Evolutionary conservation across 1,284 basidiomycete genomes (phyloP).

Genomic region (Cryptococcus sp.): DNA sequence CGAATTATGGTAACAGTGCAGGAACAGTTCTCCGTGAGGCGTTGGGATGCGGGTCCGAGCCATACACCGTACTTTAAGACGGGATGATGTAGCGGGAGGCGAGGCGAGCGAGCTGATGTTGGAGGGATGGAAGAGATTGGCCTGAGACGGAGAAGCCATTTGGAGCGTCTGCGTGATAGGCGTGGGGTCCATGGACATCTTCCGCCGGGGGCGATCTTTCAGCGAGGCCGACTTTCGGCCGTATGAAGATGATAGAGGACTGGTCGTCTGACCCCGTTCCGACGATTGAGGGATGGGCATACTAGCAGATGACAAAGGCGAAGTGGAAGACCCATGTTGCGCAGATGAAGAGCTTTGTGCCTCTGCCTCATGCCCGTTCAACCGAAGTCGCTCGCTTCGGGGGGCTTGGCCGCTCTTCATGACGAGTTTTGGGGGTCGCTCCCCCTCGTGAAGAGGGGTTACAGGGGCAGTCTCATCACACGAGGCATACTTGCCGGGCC

Average conservation of each 20-base stretch:
- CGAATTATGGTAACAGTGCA: conserved; percentile 75
- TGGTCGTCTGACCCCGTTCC: conserved; percentile 1
- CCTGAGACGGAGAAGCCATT: conserved; percentile 28
- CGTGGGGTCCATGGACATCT: conserved; percentile 50
- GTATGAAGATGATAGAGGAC: conserved; percentile 10
- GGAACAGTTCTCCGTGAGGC: conserved; percentile 88
- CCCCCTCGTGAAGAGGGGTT: conserved; percentile 25
- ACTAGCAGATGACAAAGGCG: not conserved
- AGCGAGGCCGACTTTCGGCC: not conserved
- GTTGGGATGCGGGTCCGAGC: conserved; percentile 97
- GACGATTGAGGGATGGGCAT: conserved; percentile 3
- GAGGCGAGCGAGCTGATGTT: conserved; percentile 1
- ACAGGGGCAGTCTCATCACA: conserved; percentile 47
- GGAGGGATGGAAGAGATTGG: conserved; percentile 25
- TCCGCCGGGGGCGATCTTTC: conserved; percentile 27
- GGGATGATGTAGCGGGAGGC: not conserved
- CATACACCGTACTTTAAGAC: conserved; percentile 65
- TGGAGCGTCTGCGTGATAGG: conserved; percentile 45
- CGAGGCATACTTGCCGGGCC: conserved; percentile 45
- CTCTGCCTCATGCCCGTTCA: conserved; percentile 22
- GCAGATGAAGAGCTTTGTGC: not conserved
- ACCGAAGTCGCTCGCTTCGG: conserved; percentile 39
- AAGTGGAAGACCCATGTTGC: not conserved
- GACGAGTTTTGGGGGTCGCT: conserved; percentile 16
- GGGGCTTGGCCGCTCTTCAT: conserved; percentile 49